Conservation (phyloP, 2,329 filamentous ascomycete genomes). For the Alternaria arbusti region DNA sequence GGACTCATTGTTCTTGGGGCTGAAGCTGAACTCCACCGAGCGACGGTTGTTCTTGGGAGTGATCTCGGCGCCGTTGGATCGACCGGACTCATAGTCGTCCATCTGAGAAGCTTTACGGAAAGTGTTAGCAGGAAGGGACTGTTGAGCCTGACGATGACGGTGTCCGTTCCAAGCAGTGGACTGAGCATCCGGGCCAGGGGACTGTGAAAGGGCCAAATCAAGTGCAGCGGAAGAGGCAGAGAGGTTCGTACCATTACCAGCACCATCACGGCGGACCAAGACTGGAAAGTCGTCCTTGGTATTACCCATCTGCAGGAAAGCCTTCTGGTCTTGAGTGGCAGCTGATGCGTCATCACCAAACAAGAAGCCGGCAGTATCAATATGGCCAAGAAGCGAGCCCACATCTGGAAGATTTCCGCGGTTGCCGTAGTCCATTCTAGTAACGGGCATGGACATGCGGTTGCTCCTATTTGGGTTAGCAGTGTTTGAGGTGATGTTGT, state of each 20-base stretch:
- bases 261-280: slow-evolving; percentile 69
- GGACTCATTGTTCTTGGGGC: slow-evolving; percentile 44
- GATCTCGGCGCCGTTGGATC: slow-evolving; percentile 48
- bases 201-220: slow-evolving; percentile 76
- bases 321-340: slow-evolving; percentile 70
- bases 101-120: slow-evolving; percentile 51
- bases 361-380: slow-evolving; percentile 83
- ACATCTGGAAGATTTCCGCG: slow-evolving; percentile 58
- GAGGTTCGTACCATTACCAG: slow-evolving; percentile 67
- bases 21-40: slow-evolving; percentile 56
- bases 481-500: slow-evolving; percentile 6
- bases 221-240: slow-evolving; percentile 81
- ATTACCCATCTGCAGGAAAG: slow-evolving; percentile 73
- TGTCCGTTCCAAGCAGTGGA: slow-evolving; percentile 66
- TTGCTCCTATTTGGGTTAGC: slow-evolving; percentile 66
- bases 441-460: slow-evolving; percentile 93
- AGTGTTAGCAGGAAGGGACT: slow-evolving; percentile 64
- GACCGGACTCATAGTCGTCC: slow-evolving; percentile 44
- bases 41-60: slow-evolving; percentile 55
- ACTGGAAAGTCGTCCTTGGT: slow-evolving; percentile 89
- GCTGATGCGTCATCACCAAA: slow-evolving; percentile 70
- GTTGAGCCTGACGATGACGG: slow-evolving; percentile 70
- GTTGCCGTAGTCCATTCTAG: slow-evolving; percentile 69
- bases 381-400: slow-evolving; percentile 70
- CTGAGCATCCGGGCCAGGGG: slow-evolving; percentile 65